These are phyloP conservation scores for Suillus occidentalis DNA, from an alignment of 768 basidiomycete species.

Conservation along the genomic window DNA sequence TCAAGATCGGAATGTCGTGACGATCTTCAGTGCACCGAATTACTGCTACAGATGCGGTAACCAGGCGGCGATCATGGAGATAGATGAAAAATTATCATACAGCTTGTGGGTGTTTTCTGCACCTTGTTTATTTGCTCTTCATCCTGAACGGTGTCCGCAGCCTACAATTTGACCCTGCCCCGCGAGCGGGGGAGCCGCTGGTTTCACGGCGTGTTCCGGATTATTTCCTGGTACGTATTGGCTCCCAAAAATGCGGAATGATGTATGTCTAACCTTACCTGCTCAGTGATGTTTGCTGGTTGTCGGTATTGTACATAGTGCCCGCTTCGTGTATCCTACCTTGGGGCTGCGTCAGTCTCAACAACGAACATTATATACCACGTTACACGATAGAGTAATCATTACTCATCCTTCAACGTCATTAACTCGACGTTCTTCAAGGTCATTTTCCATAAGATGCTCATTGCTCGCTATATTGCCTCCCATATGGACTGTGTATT, in stretches of 20 bases:
- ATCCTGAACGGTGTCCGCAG: slow-evolving; percentile 38
- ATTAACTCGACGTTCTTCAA: slow-evolving; percentile 1
- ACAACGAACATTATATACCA: slow-evolving; percentile 18
- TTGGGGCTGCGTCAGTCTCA: slow-evolving; percentile 9
- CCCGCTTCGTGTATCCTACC: slow-evolving; percentile 23
- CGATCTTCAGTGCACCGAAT: slow-evolving; percentile 99
- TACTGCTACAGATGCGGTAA: slow-evolving; percentile 99
- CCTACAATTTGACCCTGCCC: slow-evolving; percentile 99
- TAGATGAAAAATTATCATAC: slow-evolving; percentile 96
- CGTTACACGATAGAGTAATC: slow-evolving; percentile 16
- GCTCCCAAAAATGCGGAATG: neutral
- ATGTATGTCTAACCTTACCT: slow-evolving; percentile 3
- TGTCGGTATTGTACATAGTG: slow-evolving; percentile 26
- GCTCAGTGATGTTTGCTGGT: slow-evolving; percentile 20
- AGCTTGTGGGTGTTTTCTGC: slow-evolving; percentile 66
- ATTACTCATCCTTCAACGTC: neutral
- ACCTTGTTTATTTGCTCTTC: slow-evolving; percentile 2
- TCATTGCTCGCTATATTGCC: neutral
- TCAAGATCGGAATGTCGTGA: slow-evolving; percentile 98
- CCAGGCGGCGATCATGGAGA: slow-evolving; percentile 99
- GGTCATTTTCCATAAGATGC: slow-evolving; percentile 3
- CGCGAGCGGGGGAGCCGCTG: slow-evolving; percentile 96
- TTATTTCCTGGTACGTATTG: slow-evolving; percentile 78
- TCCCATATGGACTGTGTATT: neutral
- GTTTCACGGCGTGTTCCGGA: slow-evolving; percentile 95